phyloP scores from a whole-genome alignment of 2,329 filamentous ascomycete genomes.

The Nemania abortiva region DNA sequence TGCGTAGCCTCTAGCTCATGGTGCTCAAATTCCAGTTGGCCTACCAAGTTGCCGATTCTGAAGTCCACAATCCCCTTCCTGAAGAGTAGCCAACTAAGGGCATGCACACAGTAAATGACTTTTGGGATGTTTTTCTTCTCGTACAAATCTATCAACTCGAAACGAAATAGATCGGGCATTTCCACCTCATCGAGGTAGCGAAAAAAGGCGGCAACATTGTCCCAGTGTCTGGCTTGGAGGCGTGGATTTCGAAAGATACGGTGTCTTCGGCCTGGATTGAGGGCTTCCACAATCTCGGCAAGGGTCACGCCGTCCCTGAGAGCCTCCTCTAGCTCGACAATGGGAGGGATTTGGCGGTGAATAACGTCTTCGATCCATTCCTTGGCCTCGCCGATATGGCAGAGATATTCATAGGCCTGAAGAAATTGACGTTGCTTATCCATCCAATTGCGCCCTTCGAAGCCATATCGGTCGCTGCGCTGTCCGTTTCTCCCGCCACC shows the following conservation, averaged over 20 bases:
- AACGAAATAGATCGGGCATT: constrained; percentile 93
- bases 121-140: constrained; percentile 99
- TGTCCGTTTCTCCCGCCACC: constrained; percentile 56
- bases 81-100: constrained; percentile 95
- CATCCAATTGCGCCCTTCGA: constrained; percentile 96
- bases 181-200: constrained; percentile 91
- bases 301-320: constrained; percentile 92
- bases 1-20: constrained; percentile 98
- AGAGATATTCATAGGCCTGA: constrained; percentile 97
- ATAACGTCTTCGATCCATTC: constrained; percentile 87
- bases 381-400: constrained; percentile 98
- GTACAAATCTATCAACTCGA: constrained; percentile 96
- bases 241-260: constrained; percentile 88
- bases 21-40: constrained; percentile 96
- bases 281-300: constrained; percentile 90
- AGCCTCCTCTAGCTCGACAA: constrained; percentile 93
- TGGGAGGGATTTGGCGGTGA: constrained; percentile 76
- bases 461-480: constrained; percentile 70
- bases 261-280: constrained; percentile 80
- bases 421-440: constrained; percentile 97
- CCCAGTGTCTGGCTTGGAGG: constrained; percentile 93
- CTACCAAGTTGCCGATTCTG: constrained; percentile 94
- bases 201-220: constrained; percentile 98
- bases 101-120: constrained; percentile 98
- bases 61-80: constrained; percentile 96